phyloP scores from a whole-genome alignment of 106 monocot species.

The Gastrodia elata region DNA sequence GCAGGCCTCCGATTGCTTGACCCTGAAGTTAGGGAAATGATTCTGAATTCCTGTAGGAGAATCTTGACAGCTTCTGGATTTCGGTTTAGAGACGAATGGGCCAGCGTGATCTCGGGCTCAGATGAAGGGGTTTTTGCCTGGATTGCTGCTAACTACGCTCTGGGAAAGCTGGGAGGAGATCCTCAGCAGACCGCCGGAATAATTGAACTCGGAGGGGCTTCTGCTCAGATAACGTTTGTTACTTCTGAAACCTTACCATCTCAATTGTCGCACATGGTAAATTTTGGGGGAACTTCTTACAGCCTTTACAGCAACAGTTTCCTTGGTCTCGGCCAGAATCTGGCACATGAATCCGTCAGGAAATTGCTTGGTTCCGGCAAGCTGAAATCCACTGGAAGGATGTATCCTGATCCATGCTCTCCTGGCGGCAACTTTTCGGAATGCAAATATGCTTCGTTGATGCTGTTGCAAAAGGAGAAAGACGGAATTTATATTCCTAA shows the following conservation, averaged over 20 bases:
- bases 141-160: conserved; percentile 94
- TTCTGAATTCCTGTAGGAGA: conserved; percentile 70
- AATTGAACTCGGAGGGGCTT: conserved; percentile 98
- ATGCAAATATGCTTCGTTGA: conserved; percentile 57
- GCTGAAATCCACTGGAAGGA: conserved; percentile 11
- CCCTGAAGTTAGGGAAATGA: conserved; percentile 29
- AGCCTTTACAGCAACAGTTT: conserved; percentile 85
- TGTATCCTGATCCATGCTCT: conserved; percentile 59
- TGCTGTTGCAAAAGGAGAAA: conserved; percentile 50
- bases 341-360: conserved; percentile 37
- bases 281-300: conserved; percentile 57
- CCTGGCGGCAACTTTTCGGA: conserved; percentile 86
- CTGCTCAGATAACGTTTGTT: conserved; percentile 84
- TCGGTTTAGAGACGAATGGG: conserved; percentile 59
- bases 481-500: conserved; percentile 54
- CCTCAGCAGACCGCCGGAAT: conserved; percentile 75
- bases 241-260: conserved; percentile 59
- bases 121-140: conserved; percentile 97
- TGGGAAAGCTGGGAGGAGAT: conserved; percentile 73
- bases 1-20: conserved; percentile 77
- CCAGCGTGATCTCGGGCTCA: conserved; percentile 74
- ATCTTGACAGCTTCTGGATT: conserved; percentile 55
- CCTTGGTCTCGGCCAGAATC: conserved; percentile 89
- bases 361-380: conserved; percentile 26
- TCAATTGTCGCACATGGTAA: conserved; percentile 44